These are phyloP conservation scores for Ramularia endophylla DNA, from an alignment of 2,329 filamentous ascomycete species.

Conservation along the genomic window DNA sequence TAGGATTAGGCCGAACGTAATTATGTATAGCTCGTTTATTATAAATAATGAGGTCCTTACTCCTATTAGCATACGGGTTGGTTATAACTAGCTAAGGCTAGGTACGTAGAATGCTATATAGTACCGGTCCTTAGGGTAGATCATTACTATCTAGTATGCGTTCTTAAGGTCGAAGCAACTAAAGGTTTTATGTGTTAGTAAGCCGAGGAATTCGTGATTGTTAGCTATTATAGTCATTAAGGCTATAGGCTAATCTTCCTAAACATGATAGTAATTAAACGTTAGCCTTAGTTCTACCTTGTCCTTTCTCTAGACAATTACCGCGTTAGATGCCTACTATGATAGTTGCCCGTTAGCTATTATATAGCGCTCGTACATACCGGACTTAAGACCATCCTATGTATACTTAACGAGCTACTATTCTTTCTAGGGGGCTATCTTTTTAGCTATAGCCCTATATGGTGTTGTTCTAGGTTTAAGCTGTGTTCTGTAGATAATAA, in stretches of 20 bases:
- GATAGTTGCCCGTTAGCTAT: no score
- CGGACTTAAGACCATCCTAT: no score
- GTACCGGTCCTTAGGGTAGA: slow-evolving; percentile 3
- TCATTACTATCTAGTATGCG: slow-evolving; percentile 5
- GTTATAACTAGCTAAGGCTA: slow-evolving; percentile 1
- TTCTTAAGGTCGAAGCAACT: slow-evolving; percentile 4
- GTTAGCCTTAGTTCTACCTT: background rate
- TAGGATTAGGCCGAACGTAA: background rate
- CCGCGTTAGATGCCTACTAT: background rate
- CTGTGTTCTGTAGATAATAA: background rate
- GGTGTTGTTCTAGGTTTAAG: background rate
- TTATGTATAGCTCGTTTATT: slow-evolving; percentile 3
- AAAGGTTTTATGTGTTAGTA: slow-evolving; percentile 2
- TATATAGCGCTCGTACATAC: no score
- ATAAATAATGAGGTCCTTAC: no score
- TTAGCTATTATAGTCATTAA: background rate
- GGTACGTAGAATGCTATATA: slow-evolving; percentile 3
- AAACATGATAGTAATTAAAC: no score
- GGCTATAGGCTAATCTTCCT: background rate
- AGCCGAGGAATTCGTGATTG: background rate
- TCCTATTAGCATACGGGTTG: background rate
- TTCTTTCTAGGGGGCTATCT: no score
- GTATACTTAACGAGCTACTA: no score
- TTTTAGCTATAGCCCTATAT: background rate
- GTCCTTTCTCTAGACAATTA: slow-evolving; percentile 1